Conservation (phyloP, 1,139 yeast genomes). For the Chernovozyma aurita region DNA sequence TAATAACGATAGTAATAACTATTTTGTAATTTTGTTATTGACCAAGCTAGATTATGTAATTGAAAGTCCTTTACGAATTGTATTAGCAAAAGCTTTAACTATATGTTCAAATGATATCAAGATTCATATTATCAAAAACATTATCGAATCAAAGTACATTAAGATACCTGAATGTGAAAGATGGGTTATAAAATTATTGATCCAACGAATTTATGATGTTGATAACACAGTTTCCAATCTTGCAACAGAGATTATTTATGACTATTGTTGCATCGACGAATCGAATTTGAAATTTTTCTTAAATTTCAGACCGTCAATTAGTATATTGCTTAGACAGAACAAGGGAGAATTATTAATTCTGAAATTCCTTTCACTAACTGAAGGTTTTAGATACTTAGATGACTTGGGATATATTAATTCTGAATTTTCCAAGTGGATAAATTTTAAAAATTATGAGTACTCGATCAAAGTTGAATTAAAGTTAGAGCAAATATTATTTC, state of each 20-base stretch:
- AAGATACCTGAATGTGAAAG: conserved; percentile 28
- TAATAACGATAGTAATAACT: conserved; percentile 44
- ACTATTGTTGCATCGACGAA: conserved; percentile 45
- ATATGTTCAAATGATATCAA: conserved; percentile 53
- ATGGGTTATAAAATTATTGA: conserved; percentile 47
- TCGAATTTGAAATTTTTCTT: conserved; percentile 24
- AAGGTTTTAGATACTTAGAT: conserved; percentile 35
- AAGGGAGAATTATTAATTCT: conserved; percentile 26
- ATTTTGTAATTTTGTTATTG: conserved; percentile 54
- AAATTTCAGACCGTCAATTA: conserved; percentile 28
- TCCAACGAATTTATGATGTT: conserved; percentile 68
- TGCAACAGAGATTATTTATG: conserved; percentile 52
- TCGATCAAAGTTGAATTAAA: conserved; percentile 20
- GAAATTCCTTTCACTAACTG: conserved; percentile 25
- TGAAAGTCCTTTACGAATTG: conserved; percentile 65
- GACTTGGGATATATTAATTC: conserved; percentile 28
- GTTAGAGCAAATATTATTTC: conserved; percentile 22
- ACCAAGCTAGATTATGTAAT: conserved; percentile 56
- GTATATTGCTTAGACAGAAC: conserved; percentile 19
- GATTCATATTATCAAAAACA: conserved; percentile 48
- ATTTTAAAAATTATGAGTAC: conserved; percentile 17
- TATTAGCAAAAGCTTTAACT: conserved; percentile 62
- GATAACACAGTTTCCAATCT: conserved; percentile 51
- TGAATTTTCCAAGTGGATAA: conserved; percentile 29
- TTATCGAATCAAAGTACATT: conserved; percentile 41